Evolutionary conservation across 768 basidiomycete species (phyloP).

Genomic region (Pisolithus sp.): DNA sequence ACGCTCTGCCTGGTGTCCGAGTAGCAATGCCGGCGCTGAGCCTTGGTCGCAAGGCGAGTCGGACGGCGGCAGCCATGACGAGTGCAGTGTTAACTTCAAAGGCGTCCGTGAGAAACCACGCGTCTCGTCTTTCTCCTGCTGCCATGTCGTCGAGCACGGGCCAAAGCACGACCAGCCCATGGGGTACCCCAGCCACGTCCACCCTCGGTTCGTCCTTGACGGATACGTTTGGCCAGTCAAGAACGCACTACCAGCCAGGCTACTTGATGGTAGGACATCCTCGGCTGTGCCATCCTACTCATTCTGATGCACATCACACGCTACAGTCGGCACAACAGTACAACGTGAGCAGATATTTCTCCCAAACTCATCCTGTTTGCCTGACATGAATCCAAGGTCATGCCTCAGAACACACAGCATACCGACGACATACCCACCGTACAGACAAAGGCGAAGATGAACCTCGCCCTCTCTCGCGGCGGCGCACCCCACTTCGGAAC

Average conservation of each 20-base stretch:
- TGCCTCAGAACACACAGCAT: conserved; percentile 53
- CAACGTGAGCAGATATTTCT: conserved; percentile 32
- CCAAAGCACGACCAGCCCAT: conserved; percentile 41
- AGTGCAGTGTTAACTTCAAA: too few species aligned
- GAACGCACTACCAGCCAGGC: conserved; percentile 74
- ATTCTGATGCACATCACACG: neutral
- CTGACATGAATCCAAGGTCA: conserved; percentile 12
- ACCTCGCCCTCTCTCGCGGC: conserved; percentile 57
- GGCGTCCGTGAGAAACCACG: too few species aligned
- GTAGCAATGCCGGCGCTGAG: too few species aligned
- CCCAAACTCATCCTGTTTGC: conserved; percentile 5
- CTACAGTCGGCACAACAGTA: conserved; percentile 56
- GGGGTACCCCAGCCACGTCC: conserved; percentile 43
- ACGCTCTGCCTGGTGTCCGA: conserved; percentile 9
- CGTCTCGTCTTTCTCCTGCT: neutral
- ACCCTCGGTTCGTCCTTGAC: conserved; percentile 47
- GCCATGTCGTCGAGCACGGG: conserved; percentile 34
- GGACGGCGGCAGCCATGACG: too few species aligned
- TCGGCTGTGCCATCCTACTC: neutral
- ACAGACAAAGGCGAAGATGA: conserved; percentile 77
- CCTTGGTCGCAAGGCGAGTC: too few species aligned
- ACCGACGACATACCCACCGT: conserved; percentile 71
- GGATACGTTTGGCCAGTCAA: conserved; percentile 65
- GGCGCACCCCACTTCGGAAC: conserved; percentile 70
- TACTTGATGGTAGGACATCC: conserved; percentile 62